Percentiles rank a stretch among this genome's conserved stretches.
Conservation (phyloP, 2,329 filamentous ascomycete genomes). For the Aspergillus latus region DNA sequence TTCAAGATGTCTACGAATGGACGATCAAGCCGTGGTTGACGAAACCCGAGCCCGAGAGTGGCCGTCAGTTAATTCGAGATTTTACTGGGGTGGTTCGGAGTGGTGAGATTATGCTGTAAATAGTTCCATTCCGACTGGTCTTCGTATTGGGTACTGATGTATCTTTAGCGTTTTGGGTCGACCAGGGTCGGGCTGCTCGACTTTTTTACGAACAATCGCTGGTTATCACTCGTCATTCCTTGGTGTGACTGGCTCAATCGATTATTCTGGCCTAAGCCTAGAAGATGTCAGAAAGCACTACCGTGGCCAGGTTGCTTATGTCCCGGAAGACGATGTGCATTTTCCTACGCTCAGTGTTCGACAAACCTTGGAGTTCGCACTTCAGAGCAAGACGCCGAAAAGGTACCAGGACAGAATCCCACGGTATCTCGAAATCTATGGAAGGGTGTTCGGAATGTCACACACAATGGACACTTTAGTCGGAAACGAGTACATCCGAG, state of each 20-base stretch:
- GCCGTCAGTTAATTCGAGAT: conserved; percentile 58
- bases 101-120: conserved; percentile 64
- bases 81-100: conserved; percentile 65
- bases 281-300: conserved; percentile 64
- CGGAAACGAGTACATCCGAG: conserved; percentile 53
- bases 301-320: conserved; percentile 70
- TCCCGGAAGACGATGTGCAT: conserved; percentile 69
- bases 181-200: conserved; percentile 69
- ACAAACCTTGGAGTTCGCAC: conserved; percentile 69
- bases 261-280: conserved; percentile 67
- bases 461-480: conserved; percentile 71
- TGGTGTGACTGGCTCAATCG: conserved; percentile 64
- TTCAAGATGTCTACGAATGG: conserved; percentile 64
- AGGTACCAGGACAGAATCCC: conserved; percentile 60
- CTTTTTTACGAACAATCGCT: conserved; percentile 68
- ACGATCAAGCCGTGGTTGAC: conserved; percentile 51
- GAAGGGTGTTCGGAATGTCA: conserved; percentile 70
- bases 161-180: conserved; percentile 57
- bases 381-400: conserved; percentile 69
- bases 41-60: conserved; percentile 45
- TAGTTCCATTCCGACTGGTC: not conserved
- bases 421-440: conserved; percentile 63
- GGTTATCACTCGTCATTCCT: conserved; percentile 66
- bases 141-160: not conserved
- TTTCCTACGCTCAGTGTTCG: conserved; percentile 69